Percentiles rank a stretch among this genome's conserved stretches.
These are phyloP conservation scores for Botrytis cinerea DNA, from an alignment of 2,329 filamentous ascomycete genomes.

Conservation along the genomic window DNA sequence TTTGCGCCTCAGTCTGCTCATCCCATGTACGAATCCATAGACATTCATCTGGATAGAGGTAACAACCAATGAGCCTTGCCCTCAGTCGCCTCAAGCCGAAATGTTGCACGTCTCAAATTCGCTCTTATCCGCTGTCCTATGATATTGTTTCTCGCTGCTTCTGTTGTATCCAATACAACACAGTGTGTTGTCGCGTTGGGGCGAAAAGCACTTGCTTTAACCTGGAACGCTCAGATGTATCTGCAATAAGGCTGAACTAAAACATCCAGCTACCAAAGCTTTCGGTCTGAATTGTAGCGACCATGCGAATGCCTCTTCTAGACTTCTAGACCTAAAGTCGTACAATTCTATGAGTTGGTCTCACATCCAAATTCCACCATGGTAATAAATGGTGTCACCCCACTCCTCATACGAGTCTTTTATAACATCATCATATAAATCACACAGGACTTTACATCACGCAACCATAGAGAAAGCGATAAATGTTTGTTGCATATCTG, in stretches of 20 bases:
- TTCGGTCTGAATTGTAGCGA: not conserved
- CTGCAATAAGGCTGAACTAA: not conserved
- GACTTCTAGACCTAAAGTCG: not conserved
- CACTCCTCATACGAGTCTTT: conserved; percentile 5
- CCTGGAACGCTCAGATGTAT: not conserved
- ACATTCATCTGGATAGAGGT: not conserved
- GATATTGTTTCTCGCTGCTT: not conserved
- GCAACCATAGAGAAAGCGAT: not conserved
- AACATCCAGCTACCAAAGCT: not conserved
- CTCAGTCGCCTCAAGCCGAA: not conserved
- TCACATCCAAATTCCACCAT: not conserved
- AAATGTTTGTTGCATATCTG: conserved; percentile 1
- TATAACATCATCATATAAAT: conserved; percentile 2
- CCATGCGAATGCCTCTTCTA: not conserved
- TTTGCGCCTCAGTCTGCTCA: not conserved
- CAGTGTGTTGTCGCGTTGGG: not conserved
- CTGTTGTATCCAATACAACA: not conserved
- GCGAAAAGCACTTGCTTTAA: not conserved
- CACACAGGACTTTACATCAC: not conserved
- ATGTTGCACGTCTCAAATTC: conserved; percentile 9
- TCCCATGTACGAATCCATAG: not conserved
- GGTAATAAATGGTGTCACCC: not conserved
- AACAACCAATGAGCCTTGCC: not conserved
- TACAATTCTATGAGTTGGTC: not conserved
- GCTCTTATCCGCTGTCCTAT: not conserved